Evolutionary conservation across 176 grass and related monocot species (phyloP), one percentile per base, ranked within the genome.

Genomic region (Cenchrus americanus): DNA sequence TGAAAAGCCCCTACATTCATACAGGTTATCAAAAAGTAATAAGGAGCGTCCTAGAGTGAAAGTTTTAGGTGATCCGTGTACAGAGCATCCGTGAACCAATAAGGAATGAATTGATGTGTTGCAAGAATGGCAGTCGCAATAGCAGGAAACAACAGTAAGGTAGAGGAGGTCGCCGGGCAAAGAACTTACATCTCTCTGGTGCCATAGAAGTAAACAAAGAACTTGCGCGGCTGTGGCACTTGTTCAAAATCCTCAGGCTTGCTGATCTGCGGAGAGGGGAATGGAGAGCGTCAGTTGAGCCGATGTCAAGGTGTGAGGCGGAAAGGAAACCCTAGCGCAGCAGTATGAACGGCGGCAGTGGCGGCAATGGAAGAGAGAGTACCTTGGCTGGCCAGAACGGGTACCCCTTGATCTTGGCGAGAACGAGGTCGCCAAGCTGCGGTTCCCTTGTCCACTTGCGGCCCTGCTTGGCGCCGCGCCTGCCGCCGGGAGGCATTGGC

Each of bases 361-460:
- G 43, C 7, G 62, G n/a, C 59, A 6, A 17, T 10, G 1, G 67
- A 66, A 66, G 23, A 60, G 3, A 80, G 34, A 66, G 14, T 49
- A 95, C 96, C 96, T 95, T 93, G 83, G 96, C 96, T 5, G 96
- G 96, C 96, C 96, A 99, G 19, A 64, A 7, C 11, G 96, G 96
- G 92, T 92, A 99, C 0, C 96, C 96, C 87, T 99, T 99, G 89
- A 99, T 91, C 93, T 90, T 99, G 75, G 96, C 93, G 80, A 99
- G 86, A 73, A 99, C 96, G 63, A 99, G 88, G 55, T 99, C 96
- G 22, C 93, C 96, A 24, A 94, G 86, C 73, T 82, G 90, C 18
- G 94, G 90, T 34, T 90, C 83, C 67, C 80, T 91, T 83, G 78
- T 87, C 76, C 87, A 94, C 90, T 94, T 94, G 47, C 49, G 65